phyloP scores from a whole-genome alignment of 73 alveolate species.

The Uronychia setigera region DNA sequence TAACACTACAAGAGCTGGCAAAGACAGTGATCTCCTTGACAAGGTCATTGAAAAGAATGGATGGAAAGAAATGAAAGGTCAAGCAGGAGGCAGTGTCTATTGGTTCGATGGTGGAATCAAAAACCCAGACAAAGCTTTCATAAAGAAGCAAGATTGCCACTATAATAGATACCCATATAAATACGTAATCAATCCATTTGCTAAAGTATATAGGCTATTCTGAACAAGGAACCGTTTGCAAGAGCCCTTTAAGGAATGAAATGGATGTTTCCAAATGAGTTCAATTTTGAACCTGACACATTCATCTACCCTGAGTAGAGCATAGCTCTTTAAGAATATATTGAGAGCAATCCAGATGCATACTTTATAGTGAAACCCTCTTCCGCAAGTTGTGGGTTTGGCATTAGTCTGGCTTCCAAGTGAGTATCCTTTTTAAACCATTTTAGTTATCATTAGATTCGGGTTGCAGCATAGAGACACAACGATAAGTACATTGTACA shows the following conservation, averaged over 20 bases:
- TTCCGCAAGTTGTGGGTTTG: not conserved
- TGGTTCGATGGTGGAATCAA: not conserved
- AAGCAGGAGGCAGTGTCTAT: constrained; percentile 2
- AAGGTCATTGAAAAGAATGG: not conserved
- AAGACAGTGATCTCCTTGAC: not conserved
- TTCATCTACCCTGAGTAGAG: not conserved
- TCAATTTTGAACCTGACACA: not conserved
- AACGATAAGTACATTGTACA: not conserved
- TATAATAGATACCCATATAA: not conserved
- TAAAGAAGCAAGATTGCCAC: not conserved
- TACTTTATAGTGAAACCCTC: not conserved
- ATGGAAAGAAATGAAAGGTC: not conserved
- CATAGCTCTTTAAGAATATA: not conserved
- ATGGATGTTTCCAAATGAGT: not conserved
- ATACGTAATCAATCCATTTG: not conserved
- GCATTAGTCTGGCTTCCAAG: not conserved
- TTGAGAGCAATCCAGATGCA: not conserved
- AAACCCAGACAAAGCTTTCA: not conserved
- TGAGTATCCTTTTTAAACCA: not conserved
- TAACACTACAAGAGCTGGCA: not conserved
- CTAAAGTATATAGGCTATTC: not conserved
- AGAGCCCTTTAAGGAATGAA: not conserved
- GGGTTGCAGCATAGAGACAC: not conserved
- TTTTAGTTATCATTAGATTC: not conserved
- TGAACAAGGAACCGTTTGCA: not conserved